Percentiles rank a stretch among this genome's conserved stretches.
Evolutionary conservation across 2,329 filamentous ascomycete species (phyloP).

Genomic region (Fonsecaea erecta): DNA sequence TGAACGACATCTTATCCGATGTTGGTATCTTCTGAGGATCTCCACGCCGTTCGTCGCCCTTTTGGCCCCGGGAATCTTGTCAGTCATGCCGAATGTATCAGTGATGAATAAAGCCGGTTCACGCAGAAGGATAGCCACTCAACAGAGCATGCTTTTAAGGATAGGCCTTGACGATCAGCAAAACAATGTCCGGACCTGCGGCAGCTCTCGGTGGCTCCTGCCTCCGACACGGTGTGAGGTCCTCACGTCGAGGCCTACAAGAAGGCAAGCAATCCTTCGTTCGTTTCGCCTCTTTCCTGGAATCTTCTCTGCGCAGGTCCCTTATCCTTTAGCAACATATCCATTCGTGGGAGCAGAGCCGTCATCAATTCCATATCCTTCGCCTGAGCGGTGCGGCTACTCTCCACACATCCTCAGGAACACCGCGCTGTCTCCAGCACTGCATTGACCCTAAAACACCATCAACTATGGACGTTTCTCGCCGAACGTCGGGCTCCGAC

Average conservation of each 20-base stretch:
- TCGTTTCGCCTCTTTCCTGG: not conserved
- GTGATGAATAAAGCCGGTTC: not conserved
- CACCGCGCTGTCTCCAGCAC: not conserved
- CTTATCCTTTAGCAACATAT: conserved; percentile 2
- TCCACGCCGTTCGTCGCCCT: not conserved
- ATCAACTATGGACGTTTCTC: conserved; percentile 13
- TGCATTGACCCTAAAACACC: conserved; percentile 7
- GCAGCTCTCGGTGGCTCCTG: conserved; percentile 16
- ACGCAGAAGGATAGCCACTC: not conserved
- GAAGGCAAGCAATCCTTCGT: not conserved
- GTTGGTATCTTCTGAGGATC: not conserved
- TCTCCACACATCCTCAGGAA: conserved; percentile 11
- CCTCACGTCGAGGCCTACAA: not conserved
- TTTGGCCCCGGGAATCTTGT: not conserved
- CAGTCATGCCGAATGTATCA: not conserved
- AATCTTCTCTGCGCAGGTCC: not conserved
- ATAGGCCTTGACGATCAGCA: conserved; percentile 23
- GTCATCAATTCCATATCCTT: conserved; percentile 1
- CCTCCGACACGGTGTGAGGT: not conserved
- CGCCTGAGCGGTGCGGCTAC: conserved; percentile 2
- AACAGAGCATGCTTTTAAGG: not conserved
- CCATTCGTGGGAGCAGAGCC: conserved; percentile 4
- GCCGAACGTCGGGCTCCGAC: not conserved
- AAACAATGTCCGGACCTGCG: conserved; percentile 12
- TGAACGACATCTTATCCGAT: not conserved